Conservation (phyloP, 768 basidiomycete species). For the Coprinellus aureogranulatus region DNA sequence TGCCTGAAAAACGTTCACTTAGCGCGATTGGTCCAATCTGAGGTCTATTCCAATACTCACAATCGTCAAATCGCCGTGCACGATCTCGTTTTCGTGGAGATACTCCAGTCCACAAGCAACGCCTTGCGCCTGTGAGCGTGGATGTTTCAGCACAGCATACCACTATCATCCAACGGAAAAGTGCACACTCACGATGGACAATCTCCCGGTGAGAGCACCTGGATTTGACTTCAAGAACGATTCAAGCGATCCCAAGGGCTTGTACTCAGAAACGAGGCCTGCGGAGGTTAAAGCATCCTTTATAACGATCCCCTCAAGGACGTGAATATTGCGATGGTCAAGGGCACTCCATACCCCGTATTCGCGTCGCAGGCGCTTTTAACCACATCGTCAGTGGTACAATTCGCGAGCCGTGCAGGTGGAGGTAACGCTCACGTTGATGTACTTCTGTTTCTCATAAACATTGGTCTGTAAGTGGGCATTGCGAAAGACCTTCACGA, state of each 20-base stretch:
- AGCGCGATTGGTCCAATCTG: background rate
- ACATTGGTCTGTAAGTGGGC: background rate
- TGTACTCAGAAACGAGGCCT: background rate
- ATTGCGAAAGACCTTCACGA: background rate
- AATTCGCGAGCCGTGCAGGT: background rate
- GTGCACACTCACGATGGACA: background rate
- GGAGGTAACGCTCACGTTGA: background rate
- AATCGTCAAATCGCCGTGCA: background rate
- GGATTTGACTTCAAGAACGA: background rate
- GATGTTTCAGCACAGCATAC: no score
- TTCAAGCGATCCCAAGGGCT: background rate
- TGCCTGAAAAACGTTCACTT: background rate
- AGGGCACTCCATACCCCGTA: background rate
- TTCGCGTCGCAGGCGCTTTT: background rate
- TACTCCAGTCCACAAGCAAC: constrained; percentile 2
- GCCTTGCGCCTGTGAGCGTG: background rate
- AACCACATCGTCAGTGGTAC: no score
- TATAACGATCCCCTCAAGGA: background rate
- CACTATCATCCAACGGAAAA: no score
- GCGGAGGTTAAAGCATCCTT: background rate
- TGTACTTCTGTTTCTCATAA: background rate
- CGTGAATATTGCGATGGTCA: background rate
- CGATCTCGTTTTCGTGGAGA: background rate
- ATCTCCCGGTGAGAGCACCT: background rate
- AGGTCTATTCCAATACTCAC: background rate